Conservation (phyloP, 2,329 filamentous ascomycete species). For the Cladosporium sp. region DNA sequence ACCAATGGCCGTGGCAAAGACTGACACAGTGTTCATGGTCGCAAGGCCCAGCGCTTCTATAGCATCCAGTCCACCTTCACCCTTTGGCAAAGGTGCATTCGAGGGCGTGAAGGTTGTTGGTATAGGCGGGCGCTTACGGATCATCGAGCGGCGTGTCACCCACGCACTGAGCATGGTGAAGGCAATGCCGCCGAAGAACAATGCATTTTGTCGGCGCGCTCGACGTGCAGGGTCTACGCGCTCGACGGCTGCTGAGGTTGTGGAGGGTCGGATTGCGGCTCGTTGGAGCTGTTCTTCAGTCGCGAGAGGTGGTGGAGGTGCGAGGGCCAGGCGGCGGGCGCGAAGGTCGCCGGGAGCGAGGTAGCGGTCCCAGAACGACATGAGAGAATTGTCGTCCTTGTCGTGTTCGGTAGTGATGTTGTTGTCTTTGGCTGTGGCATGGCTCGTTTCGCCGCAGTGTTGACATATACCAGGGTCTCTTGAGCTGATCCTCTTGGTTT, state of each 20-base stretch:
- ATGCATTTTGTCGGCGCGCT: conserved; percentile 35
- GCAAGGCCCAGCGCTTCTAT: conserved; percentile 81
- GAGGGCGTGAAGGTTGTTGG: conserved; percentile 73
- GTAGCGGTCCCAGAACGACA: conserved; percentile 37
- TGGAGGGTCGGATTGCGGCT: conserved; percentile 13
- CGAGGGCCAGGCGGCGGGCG: conserved; percentile 19
- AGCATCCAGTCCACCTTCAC: conserved; percentile 68
- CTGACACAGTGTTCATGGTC: conserved; percentile 78
- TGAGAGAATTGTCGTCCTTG: conserved; percentile 5
- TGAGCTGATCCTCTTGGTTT: neutral
- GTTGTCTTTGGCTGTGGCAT: neutral
- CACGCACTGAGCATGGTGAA: conserved; percentile 73
- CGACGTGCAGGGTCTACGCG: conserved; percentile 32
- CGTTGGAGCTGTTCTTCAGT: neutral
- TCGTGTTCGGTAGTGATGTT: neutral
- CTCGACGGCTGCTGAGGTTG: conserved; percentile 21
- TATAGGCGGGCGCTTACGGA: conserved; percentile 60
- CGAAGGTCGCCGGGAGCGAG: conserved; percentile 37
- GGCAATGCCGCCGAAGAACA: conserved; percentile 72
- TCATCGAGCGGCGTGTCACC: conserved; percentile 64
- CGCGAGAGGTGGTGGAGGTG: conserved; percentile 6
- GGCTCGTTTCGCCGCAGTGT: neutral
- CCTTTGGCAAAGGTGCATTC: conserved; percentile 46
- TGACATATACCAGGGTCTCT: conserved; percentile 7
- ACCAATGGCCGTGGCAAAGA: conserved; percentile 73